Evolutionary conservation across 2,329 filamentous ascomycete genomes (phyloP).

Genomic region (Aspergillus pseudoviridinutans): DNA sequence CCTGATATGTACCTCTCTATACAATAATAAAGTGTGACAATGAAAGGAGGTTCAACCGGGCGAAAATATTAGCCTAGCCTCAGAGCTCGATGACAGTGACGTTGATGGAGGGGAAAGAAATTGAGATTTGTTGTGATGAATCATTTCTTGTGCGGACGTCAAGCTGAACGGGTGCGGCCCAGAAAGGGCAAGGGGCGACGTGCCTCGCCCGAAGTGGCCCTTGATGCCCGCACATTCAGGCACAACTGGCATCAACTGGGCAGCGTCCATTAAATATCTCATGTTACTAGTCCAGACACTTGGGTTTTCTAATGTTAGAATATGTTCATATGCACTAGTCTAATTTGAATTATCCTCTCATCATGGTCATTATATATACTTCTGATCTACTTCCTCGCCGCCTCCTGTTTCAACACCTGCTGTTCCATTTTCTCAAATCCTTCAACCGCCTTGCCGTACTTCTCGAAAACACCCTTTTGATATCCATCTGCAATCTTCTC

Average conservation of each 20-base stretch:
- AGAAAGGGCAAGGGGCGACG: conserved; percentile 22
- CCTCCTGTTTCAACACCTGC: conserved; percentile 51
- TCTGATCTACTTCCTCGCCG: conserved; percentile 2
- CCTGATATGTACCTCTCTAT: neutral
- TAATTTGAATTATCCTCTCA: neutral
- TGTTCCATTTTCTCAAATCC: conserved; percentile 75
- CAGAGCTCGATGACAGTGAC: conserved; percentile 5
- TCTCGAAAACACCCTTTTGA: conserved; percentile 66
- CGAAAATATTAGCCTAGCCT: neutral
- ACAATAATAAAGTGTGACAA: neutral
- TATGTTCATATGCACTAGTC: neutral
- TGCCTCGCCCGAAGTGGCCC: conserved; percentile 6
- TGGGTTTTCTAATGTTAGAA: neutral
- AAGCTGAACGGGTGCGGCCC: conserved; percentile 1
- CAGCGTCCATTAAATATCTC: neutral
- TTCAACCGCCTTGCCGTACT: conserved; percentile 71
- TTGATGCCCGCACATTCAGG: conserved; percentile 11
- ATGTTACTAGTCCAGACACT: neutral
- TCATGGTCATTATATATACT: neutral
- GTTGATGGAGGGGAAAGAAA: conserved; percentile 17
- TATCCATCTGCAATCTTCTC: conserved; percentile 81
- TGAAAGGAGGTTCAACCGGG: neutral
- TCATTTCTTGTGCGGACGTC: conserved; percentile 1
- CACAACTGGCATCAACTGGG: neutral
- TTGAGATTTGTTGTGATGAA: neutral